A percentile compares a stretch with the other conserved stretches of the same genome.
Conservation (phyloP, 495 filamentous ascomycete species). For the Aspergillus bertholletiae region DNA sequence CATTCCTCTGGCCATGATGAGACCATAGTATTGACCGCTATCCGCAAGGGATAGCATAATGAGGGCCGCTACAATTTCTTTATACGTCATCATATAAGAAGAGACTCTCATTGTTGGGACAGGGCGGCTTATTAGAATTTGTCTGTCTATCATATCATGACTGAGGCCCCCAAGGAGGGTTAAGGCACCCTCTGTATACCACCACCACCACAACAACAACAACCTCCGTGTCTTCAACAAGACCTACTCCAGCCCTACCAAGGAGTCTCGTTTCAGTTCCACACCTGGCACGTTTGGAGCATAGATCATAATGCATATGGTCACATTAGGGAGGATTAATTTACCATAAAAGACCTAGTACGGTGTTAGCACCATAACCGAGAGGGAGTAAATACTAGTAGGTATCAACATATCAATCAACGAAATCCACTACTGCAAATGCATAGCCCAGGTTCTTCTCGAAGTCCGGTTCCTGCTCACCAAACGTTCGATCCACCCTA, state of each 20-base stretch:
- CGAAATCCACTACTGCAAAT: constrained; percentile 20
- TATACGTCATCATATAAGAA: too few relatives aligned
- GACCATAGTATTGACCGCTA: neutral
- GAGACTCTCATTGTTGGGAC: neutral
- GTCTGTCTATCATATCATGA: too few relatives aligned
- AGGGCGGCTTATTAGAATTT: neutral
- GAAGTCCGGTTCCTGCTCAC: constrained; percentile 13
- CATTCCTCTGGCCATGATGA: neutral
- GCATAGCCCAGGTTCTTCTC: constrained; percentile 27
- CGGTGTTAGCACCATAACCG: neutral
- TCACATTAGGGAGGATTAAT: neutral
- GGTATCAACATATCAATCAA: neutral
- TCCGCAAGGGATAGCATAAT: neutral
- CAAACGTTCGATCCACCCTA: neutral
- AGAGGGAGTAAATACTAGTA: neutral
- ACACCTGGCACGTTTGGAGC: neutral
- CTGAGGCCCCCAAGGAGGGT: too few relatives aligned
- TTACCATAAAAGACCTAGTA: neutral
- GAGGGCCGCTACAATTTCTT: too few relatives aligned
- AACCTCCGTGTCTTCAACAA: too few relatives aligned
- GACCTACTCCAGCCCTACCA: neutral
- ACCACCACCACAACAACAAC: too few relatives aligned
- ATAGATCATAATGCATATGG: neutral
- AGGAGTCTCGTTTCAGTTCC: neutral
- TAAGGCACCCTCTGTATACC: too few relatives aligned